Percentiles rank a stretch among this genome's conserved stretches.
Conservation (phyloP, 345 rosid genomes). For the Citrus sinensis region DNA sequence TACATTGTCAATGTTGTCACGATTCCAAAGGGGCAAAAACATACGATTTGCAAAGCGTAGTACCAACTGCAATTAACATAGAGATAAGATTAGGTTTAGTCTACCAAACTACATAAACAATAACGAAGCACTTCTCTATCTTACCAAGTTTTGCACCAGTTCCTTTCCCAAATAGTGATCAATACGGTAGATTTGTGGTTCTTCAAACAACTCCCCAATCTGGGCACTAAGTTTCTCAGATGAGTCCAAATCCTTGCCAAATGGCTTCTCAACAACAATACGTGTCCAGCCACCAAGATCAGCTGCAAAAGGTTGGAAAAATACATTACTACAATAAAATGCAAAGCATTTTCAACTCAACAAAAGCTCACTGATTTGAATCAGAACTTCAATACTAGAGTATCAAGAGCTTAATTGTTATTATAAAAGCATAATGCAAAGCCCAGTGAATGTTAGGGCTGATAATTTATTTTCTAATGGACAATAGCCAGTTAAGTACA, state of each 20-base stretch:
- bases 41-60: constrained; percentile 96
- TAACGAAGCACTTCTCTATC: background rate
- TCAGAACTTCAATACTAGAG: background rate
- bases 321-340: background rate
- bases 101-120: constrained; percentile 11
- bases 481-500: background rate
- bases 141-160: constrained; percentile 95
- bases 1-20: constrained; percentile 88
- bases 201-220: constrained; percentile 88
- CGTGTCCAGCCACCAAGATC: constrained; percentile 97
- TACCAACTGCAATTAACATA: constrained; percentile 61
- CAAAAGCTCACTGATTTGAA: background rate
- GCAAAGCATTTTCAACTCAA: background rate
- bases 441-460: background rate
- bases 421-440: background rate
- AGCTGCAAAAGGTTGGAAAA: constrained; percentile 40
- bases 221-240: constrained; percentile 80
- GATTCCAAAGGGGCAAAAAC: constrained; percentile 96
- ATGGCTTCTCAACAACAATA: constrained; percentile 94
- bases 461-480: background rate
- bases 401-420: background rate
- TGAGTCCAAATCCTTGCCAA: constrained; percentile 85
- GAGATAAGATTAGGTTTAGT: constrained; percentile 15
- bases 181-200: constrained; percentile 87
- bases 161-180: constrained; percentile 98